Conservation (phyloP, 257 asterid species). For the Scutellaria baicalensis region DNA sequence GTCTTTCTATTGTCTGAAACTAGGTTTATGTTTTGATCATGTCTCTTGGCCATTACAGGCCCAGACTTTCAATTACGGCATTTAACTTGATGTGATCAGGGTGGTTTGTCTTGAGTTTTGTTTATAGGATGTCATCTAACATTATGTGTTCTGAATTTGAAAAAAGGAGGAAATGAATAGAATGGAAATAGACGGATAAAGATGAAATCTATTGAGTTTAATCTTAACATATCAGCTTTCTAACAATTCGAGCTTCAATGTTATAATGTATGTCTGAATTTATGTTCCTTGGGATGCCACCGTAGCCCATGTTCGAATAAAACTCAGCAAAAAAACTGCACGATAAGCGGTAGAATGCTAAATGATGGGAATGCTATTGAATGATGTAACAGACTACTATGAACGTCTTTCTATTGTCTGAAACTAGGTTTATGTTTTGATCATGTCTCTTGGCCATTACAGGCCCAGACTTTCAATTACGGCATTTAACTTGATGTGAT, state of each 20-base stretch:
- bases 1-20: neutral
- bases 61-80: neutral
- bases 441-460: neutral
- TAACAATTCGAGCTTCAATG: neutral
- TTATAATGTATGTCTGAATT: neutral
- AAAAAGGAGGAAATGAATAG: neutral
- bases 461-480: neutral
- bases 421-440: neutral
- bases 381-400: neutral
- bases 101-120: neutral
- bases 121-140: neutral
- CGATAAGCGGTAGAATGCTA: neutral
- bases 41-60: neutral
- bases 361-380: neutral
- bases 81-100: neutral
- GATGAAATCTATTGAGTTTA: neutral
- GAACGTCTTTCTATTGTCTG: neutral
- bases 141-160: neutral
- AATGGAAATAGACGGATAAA: neutral
- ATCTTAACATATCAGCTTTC: neutral
- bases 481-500: neutral
- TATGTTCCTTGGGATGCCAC: neutral
- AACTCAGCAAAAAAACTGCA: neutral
- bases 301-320: neutral
- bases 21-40: neutral